Percentiles rank a stretch among this genome's conserved stretches.
Evolutionary conservation across 306 rosid species (phyloP).

Genomic region (Vigna mungo): DNA sequence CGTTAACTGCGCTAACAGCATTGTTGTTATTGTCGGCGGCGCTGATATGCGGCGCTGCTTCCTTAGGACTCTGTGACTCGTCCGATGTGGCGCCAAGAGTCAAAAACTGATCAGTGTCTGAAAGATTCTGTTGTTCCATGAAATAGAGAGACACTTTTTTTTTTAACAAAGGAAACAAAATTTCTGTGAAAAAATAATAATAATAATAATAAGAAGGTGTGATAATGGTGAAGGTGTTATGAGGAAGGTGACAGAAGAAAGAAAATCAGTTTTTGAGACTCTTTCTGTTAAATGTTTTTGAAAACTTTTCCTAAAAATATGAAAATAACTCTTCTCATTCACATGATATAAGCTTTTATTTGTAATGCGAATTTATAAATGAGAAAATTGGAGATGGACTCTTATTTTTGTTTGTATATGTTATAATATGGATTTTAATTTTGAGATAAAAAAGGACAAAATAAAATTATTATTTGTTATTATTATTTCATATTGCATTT

Average conservation of each 20-base stretch:
- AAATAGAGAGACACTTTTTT: not conserved
- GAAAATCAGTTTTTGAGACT: constrained; percentile 5
- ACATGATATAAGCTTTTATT: not conserved
- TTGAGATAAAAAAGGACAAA: constrained; percentile 39
- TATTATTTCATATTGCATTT: not conserved
- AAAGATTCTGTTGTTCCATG: constrained; percentile 43
- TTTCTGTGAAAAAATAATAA: not conserved
- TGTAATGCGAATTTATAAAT: not conserved
- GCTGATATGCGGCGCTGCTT: not conserved
- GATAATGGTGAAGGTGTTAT: constrained; percentile 5
- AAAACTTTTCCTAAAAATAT: constrained; percentile 14
- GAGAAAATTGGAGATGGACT: not conserved
- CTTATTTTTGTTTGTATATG: not conserved
- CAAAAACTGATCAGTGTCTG: not conserved
- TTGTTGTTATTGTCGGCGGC: not conserved
- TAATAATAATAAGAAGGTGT: not conserved
- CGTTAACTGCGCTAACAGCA: not conserved
- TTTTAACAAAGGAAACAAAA: not conserved
- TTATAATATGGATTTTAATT: not conserved
- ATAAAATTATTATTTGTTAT: constrained; percentile 32
- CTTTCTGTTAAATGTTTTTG: constrained; percentile 39
- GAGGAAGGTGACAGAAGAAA: constrained; percentile 35
- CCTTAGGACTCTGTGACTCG: constrained; percentile 1
- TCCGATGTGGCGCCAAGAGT: constrained; percentile 15
- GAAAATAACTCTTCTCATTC: constrained; percentile 21